Evolutionary conservation across 495 filamentous ascomycete species (phyloP).

Genomic region (Aspergillus taichungensis): DNA sequence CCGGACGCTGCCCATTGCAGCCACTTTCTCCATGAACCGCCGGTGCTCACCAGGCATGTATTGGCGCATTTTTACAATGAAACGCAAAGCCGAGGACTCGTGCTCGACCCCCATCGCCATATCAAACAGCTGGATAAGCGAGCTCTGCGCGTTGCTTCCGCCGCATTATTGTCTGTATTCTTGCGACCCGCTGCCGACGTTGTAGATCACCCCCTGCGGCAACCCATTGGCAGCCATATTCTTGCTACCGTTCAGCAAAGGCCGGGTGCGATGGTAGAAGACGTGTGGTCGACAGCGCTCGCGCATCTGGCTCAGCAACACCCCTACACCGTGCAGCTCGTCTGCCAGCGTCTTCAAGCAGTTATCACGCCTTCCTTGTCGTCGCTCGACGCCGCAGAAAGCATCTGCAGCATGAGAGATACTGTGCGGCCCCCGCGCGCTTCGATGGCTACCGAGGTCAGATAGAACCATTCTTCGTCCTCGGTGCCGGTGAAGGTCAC

Average conservation of each 20-base stretch:
- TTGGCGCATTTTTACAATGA: conserved; percentile 59
- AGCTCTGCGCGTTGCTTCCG: conserved; percentile 80
- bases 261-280: conserved; percentile 77
- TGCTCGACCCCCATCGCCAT: conserved; percentile 72
- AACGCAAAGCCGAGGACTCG: conserved; percentile 49
- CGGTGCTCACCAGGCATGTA: conserved; percentile 87
- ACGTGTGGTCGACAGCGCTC: conserved; percentile 73
- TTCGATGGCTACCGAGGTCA: conserved; percentile 81
- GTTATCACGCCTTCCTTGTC: conserved; percentile 52
- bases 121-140: conserved; percentile 78
- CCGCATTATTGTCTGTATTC: conserved; percentile 61
- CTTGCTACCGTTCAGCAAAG: conserved; percentile 76
- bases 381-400: conserved; percentile 55
- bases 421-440: conserved; percentile 70
- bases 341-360: conserved; percentile 62
- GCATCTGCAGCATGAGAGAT: conserved; percentile 66
- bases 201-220: conserved; percentile 69
- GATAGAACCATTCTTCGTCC: conserved; percentile 88
- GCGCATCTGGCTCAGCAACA: conserved; percentile 63
- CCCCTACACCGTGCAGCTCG: conserved; percentile 62
- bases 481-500: conserved; percentile 74
- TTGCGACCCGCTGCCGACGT: conserved; percentile 53
- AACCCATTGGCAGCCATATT: conserved; percentile 79
- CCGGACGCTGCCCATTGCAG: too few relatives aligned
- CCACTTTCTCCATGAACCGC: conserved; percentile 74